phyloP scores from a whole-genome alignment of 2,329 filamentous ascomycete genomes.

The Neonectria magnoliae region DNA sequence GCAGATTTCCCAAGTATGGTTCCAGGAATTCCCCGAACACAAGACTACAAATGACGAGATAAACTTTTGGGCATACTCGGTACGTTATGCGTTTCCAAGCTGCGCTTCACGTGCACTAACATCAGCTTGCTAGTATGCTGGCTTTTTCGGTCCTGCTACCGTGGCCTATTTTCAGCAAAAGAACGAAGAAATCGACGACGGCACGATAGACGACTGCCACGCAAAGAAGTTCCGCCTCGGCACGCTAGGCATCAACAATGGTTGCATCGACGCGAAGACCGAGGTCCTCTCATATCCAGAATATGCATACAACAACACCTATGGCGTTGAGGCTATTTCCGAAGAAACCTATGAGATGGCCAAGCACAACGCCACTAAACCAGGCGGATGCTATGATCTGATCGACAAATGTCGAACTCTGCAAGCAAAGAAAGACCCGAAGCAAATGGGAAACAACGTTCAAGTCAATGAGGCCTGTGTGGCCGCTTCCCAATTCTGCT shows the following conservation, averaged over 20 bases:
- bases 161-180: conserved; percentile 65
- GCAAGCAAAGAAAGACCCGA: conserved; percentile 47
- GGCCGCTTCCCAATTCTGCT: conserved; percentile 53
- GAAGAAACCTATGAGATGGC: conserved; percentile 48
- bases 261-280: conserved; percentile 69
- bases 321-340: conserved; percentile 66
- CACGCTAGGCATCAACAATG: conserved; percentile 74
- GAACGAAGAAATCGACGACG: conserved; percentile 55
- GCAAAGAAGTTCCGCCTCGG: conserved; percentile 62
- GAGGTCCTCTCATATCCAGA: conserved; percentile 64
- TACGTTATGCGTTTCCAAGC: conserved; percentile 30
- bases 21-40: conserved; percentile 64
- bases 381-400: conserved; percentile 60
- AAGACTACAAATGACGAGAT: conserved; percentile 62
- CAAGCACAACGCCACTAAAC: conserved; percentile 16
- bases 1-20: conserved; percentile 69
- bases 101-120: background rate
- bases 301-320: conserved; percentile 71
- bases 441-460: conserved; percentile 50
- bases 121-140: conserved; percentile 58
- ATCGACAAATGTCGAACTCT: conserved; percentile 59
- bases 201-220: conserved; percentile 39
- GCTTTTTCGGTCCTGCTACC: conserved; percentile 72
- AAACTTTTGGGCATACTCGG: conserved; percentile 70
- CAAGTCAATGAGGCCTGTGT: conserved; percentile 58